Conservation (phyloP, 805 yeast species). For the Jamesozyma rosinii region DNA sequence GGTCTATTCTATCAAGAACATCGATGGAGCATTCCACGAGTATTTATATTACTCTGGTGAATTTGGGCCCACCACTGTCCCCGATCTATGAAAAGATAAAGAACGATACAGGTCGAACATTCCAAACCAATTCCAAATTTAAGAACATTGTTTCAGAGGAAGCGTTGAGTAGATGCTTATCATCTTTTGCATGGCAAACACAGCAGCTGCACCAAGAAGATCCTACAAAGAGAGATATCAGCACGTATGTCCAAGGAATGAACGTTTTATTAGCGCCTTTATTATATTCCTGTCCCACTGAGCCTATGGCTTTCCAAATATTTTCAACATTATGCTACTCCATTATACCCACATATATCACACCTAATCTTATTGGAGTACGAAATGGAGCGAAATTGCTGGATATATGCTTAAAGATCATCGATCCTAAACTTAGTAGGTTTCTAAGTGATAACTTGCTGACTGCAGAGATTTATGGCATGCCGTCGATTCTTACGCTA, state of each 20-base stretch:
- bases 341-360: slow-evolving; percentile 69
- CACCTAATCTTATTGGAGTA: slow-evolving; percentile 71
- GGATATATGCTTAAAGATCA: slow-evolving; percentile 59
- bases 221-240: slow-evolving; percentile 6
- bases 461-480: slow-evolving; percentile 79
- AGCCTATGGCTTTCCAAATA: slow-evolving; percentile 75
- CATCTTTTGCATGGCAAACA: slow-evolving; percentile 54
- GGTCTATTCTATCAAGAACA: slow-evolving; percentile 68
- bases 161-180: slow-evolving; percentile 55
- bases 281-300: slow-evolving; percentile 63
- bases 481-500: slow-evolving; percentile 72
- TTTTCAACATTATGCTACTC: slow-evolving; percentile 52
- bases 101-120: slow-evolving; percentile 79
- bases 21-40: slow-evolving; percentile 46
- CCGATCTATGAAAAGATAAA: slow-evolving; percentile 53
- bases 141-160: slow-evolving; percentile 60
- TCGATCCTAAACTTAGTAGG: slow-evolving; percentile 66
- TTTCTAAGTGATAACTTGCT: slow-evolving; percentile 36
- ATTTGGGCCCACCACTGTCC: slow-evolving; percentile 48
- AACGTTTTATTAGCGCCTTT: slow-evolving; percentile 81
- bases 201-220: slow-evolving; percentile 9
- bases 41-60: slow-evolving; percentile 44
- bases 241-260: slow-evolving; percentile 80
- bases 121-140: slow-evolving; percentile 63
- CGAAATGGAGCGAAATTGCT: slow-evolving; percentile 64